Base-by-base conservation (phyloP, 257 asterid species). In the Nicotiana otophora region DNA sequence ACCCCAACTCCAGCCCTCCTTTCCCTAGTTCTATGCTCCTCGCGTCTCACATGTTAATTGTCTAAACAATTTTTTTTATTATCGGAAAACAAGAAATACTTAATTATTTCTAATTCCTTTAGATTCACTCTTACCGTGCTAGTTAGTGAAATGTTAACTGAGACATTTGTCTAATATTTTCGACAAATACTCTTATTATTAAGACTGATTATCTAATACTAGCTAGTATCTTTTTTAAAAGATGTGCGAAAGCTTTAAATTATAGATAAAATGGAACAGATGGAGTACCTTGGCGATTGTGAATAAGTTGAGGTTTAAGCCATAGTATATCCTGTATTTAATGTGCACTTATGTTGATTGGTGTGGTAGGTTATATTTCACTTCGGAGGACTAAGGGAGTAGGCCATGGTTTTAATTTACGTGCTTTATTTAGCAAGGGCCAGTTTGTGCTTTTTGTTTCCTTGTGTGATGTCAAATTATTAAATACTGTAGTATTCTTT, bases 341-440 rank as follows among this genome's bases (percentile, higher is more conserved):
- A 72, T 46, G 60, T 72, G 78, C 60, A 72, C 7, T 72, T 42
- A 20, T 72, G 78, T 72, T 72, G 7, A 72, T 72, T 23, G 61
- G 60, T 72, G 12, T 72, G 61, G 79, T 72, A 72, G 79, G 79
- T 72, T n/a, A 72, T 46, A 46, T 72, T 46, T 46, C 61, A 46
- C 61, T 10, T 39, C 14, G 2, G 26, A 57, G 19, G 19, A 12
- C 19, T 53, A 12, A 65, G 11, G 60, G 7, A 72, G 60, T 72
- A 42, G 20, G 20, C 46, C 72, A 64, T 64, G 36, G 31, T 61
- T 61, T 61, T 61, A 61, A 20, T 5, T 15, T 55, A 16, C 11
- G 9, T 20, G 2, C 31, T 61, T 61, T 61, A 3, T 61, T 61
- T n/a, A 61, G 28, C 36, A 4, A 11, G 78, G 78, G 57, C 78